Conservation (phyloP, 441 rosid genomes). For the Bocquillonia castaneifolia region DNA sequence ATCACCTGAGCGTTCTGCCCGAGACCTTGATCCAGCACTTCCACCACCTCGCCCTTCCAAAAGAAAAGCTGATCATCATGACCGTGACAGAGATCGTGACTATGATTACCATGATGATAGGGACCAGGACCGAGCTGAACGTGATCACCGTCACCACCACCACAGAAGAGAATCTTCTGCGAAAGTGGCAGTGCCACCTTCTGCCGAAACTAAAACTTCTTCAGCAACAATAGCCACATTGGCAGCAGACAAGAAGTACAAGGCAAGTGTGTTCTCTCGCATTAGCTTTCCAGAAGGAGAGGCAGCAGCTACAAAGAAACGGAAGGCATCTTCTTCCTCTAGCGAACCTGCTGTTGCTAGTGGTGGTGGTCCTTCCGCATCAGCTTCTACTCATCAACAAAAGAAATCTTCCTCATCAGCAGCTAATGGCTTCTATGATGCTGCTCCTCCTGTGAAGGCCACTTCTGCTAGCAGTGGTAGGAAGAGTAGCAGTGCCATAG, state of each 20-base stretch:
- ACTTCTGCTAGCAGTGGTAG: constrained; percentile 23
- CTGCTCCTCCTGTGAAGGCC: constrained; percentile 33
- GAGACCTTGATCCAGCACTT: constrained; percentile 30
- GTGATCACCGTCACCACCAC: constrained; percentile 32
- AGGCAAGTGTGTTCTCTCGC: constrained; percentile 85
- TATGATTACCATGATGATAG: constrained; percentile 32
- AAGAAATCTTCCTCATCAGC: constrained; percentile 21
- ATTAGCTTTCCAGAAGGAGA: constrained; percentile 84
- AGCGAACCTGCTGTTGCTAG: neutral
- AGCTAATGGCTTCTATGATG: constrained; percentile 33
- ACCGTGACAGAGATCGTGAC: constrained; percentile 36
- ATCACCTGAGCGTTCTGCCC: constrained; percentile 35
- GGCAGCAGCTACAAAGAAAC: constrained; percentile 41
- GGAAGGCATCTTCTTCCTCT: constrained; percentile 28
- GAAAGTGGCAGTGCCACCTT: constrained; percentile 36
- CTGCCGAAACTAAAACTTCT: constrained; percentile 6
- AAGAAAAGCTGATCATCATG: constrained; percentile 58
- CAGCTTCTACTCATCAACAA: constrained; percentile 9
- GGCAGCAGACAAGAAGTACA: constrained; percentile 40
- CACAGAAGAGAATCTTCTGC: constrained; percentile 36
- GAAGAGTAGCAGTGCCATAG: constrained; percentile 35
- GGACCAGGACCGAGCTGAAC: constrained; percentile 5
- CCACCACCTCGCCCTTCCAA: constrained; percentile 34
- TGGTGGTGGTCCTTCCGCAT: neutral
- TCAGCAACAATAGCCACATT: constrained; percentile 28